Conservation (phyloP, 805 yeast species). For the Candida arabinofermentans region DNA sequence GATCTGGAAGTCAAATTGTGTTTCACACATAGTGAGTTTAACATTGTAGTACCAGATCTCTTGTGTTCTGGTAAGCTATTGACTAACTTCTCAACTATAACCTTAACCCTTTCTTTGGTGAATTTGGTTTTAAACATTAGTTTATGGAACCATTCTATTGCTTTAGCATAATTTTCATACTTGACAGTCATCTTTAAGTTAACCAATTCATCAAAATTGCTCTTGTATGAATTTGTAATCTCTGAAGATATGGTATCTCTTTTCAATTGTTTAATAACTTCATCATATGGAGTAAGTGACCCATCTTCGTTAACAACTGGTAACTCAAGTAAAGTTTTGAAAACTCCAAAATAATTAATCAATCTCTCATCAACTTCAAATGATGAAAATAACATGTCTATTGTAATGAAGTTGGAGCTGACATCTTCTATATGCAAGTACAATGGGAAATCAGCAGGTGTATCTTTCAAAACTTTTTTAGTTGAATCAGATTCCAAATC, state of each 20-base stretch:
- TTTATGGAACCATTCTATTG: constrained; percentile 73
- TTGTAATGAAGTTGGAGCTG: constrained; percentile 72
- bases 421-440: constrained; percentile 76
- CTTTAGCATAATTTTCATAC: constrained; percentile 55
- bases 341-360: constrained; percentile 62
- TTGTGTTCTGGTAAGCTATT: constrained; percentile 59
- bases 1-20: constrained; percentile 55
- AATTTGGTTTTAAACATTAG: constrained; percentile 63
- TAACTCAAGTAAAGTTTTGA: constrained; percentile 64
- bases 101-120: constrained; percentile 67
- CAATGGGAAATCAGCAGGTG: constrained; percentile 54
- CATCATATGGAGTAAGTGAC: constrained; percentile 56
- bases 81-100: constrained; percentile 58
- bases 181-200: constrained; percentile 59
- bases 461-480: constrained; percentile 20
- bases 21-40: constrained; percentile 51
- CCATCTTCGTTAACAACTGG: constrained; percentile 69
- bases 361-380: constrained; percentile 45
- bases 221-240: constrained; percentile 54
- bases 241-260: constrained; percentile 64
- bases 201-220: constrained; percentile 63
- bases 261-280: constrained; percentile 70
- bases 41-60: constrained; percentile 60
- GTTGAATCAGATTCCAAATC: constrained; percentile 23
- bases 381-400: constrained; percentile 59